Evolutionary conservation across 2,329 filamentous ascomycete species (phyloP).

Genomic region (Arthrinium puccinioides): DNA sequence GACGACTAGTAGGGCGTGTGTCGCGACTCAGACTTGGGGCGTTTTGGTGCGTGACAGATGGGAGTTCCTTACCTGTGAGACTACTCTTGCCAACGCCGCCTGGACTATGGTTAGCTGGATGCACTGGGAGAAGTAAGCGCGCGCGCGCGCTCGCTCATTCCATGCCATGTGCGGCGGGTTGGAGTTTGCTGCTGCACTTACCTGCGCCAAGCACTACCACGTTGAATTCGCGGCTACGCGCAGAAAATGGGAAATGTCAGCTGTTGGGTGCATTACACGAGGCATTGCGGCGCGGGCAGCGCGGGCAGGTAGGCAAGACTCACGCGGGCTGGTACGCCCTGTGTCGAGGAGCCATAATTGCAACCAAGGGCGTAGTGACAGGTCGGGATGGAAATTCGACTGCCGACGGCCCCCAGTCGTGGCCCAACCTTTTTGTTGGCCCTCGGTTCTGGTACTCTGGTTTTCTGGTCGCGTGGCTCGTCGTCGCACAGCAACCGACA

Average conservation of each 20-base stretch:
- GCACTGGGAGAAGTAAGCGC: constrained; percentile 10
- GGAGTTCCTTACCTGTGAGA: constrained; percentile 61
- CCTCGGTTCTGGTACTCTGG: too few species aligned
- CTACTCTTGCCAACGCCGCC: constrained; percentile 91
- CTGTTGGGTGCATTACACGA: constrained; percentile 4
- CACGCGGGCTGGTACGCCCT: not conserved
- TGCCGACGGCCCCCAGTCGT: too few species aligned
- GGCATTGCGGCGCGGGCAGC: too few species aligned
- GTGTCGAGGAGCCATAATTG: constrained; percentile 1
- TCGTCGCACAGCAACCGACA: too few species aligned
- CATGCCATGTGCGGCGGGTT: constrained; percentile 1
- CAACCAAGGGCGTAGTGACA: too few species aligned
- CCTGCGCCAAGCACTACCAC: constrained; percentile 77
- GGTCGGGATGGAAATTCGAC: too few species aligned
- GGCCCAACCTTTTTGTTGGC: too few species aligned
- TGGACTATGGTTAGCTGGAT: constrained; percentile 29
- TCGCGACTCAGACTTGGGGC: constrained; percentile 1
- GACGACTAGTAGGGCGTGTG: not conserved
- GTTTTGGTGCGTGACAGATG: not conserved
- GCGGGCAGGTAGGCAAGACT: not conserved
- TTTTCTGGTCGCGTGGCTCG: too few species aligned
- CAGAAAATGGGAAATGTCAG: constrained; percentile 15
- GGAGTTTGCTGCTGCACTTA: constrained; percentile 29
- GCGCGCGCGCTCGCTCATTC: constrained; percentile 2
- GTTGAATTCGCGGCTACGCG: constrained; percentile 65